Evolutionary conservation across 495 filamentous ascomycete genomes (phyloP).

Genomic region (Aspergillus incahuasiensis): DNA sequence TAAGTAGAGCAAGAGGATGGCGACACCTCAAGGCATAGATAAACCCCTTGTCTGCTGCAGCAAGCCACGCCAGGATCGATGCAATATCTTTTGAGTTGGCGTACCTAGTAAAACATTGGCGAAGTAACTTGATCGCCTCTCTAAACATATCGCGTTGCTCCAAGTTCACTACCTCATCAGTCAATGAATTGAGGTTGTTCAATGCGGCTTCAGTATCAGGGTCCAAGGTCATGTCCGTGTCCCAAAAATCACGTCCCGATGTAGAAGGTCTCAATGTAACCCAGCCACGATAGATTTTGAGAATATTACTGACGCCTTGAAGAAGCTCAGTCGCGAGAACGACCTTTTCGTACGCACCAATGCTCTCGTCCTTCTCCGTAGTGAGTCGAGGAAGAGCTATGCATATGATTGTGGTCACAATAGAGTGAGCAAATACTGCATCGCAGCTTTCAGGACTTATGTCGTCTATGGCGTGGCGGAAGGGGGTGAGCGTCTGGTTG

Average conservation of each 20-base stretch:
- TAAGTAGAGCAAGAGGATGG: conserved; percentile 28
- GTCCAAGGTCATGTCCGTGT: conserved; percentile 17
- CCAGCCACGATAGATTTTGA: conserved; percentile 29
- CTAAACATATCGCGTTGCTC: conserved; percentile 30
- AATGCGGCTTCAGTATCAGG: conserved; percentile 24
- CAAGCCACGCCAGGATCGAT: conserved; percentile 35
- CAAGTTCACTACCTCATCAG: conserved; percentile 22
- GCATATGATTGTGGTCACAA: conserved; percentile 44
- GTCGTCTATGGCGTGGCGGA: conserved; percentile 41
- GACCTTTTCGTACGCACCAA: conserved; percentile 36
- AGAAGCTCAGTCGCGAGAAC: conserved; percentile 34
- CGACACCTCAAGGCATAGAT: conserved; percentile 28
- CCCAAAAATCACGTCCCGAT: conserved; percentile 18
- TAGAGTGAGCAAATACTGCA: conserved; percentile 49
- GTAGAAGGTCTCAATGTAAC: conserved; percentile 27
- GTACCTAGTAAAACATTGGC: conserved; percentile 27
- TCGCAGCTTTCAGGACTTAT: conserved; percentile 45
- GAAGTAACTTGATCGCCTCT: conserved; percentile 26
- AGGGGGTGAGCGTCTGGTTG: conserved; percentile 42
- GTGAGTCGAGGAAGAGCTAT: conserved; percentile 44
- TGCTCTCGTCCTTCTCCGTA: conserved; percentile 25
- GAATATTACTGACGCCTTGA: conserved; percentile 35
- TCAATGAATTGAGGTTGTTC: conserved; percentile 22
- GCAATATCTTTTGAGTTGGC: conserved; percentile 21
- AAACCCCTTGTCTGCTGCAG: conserved; percentile 33